Conservation (phyloP, 2,329 filamentous ascomycete genomes). For the Aspergillus floridensis region DNA sequence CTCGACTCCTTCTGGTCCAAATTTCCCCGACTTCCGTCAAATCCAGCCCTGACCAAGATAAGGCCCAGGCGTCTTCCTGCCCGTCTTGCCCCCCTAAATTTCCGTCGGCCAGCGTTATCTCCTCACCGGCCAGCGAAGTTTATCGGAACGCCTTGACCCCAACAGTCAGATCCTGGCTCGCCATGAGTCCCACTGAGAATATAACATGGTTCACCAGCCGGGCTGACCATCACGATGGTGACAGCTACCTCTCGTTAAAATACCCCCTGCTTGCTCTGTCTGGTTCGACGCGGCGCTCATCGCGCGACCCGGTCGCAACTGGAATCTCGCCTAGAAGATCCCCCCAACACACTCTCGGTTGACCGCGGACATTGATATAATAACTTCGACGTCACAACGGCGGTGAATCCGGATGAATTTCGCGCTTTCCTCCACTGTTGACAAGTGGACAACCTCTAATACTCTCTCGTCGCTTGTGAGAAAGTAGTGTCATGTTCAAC, state of each 20-base stretch:
- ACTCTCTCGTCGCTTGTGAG: background rate
- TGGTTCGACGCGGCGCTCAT: conserved; percentile 2
- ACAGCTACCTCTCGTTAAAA: background rate
- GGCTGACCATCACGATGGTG: background rate
- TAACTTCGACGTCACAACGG: conserved; percentile 13
- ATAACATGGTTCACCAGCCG: conserved; percentile 3
- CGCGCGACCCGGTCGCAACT: conserved; percentile 2
- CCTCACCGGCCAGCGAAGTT: conserved; percentile 1
- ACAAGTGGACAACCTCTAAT: background rate
- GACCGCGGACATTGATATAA: background rate
- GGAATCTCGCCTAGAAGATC: background rate
- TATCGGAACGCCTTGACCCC: conserved; percentile 6
- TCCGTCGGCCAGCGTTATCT: conserved; percentile 1
- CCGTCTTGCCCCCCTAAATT: background rate
- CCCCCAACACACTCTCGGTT: background rate
- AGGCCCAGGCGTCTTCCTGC: conserved; percentile 1
- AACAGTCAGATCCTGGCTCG: background rate
- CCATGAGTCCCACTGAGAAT: background rate
- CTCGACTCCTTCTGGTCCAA: conserved; percentile 5
- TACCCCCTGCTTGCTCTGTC: background rate
- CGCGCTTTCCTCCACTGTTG: background rate
- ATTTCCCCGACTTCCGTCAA: background rate
- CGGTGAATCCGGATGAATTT: conserved; percentile 3
- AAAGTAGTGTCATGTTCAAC: background rate
- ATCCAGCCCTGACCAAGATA: conserved; percentile 5